Evolutionary conservation across 1,284 basidiomycete genomes (phyloP), one percentile per base, ranked within the genome.

Genomic region (Volvariella volvacea): DNA sequence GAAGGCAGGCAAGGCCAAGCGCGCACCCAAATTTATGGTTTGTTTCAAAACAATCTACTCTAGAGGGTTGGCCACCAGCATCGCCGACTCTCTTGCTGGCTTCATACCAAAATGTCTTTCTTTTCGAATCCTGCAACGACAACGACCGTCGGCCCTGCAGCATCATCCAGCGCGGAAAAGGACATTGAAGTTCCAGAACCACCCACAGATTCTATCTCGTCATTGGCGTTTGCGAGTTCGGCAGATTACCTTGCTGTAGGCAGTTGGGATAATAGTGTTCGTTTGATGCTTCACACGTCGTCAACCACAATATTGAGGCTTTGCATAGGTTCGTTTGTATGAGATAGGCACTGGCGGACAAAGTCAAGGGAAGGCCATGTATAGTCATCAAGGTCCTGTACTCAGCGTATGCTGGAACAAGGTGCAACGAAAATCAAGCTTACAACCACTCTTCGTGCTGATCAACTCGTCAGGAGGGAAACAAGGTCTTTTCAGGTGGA

Each of bases 401-500:
- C 61, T 95, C 49, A 82, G 83, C 51, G 75, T 92, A 3, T 83
- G 81, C 54, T 94, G 91, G 91, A 87, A 83, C 59, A 83, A 82
- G 60, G 80, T 77, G 50, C n/a, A n/a, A n/a, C n/a, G n/a, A n/a
- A n/a, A 39, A 66, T 55, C 15, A 15, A n/a, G 19, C 34, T 6
- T 15, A 36, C 6, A 16, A 34, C 40, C 31, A n/a, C 28, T 31
- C 28, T 12, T 16, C 15, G 25, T 17, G 22, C 39, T 37, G 31
- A 42, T 39, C 20, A 21, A 10, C 20, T 31, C 33, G 42, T 14
- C 50, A 83, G 83, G 88, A 91, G 50, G 89, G 89, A 22, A 82
- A 73, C 55, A 88, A 88, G 60, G 68, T 92, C 25, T 78, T 93
- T 55, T 91, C 88, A 15, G 83, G 82, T n/a, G 90, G 89, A 32